Conservation (phyloP, 1,139 yeast genomes). For the Blastobotrys proliferans region DNA sequence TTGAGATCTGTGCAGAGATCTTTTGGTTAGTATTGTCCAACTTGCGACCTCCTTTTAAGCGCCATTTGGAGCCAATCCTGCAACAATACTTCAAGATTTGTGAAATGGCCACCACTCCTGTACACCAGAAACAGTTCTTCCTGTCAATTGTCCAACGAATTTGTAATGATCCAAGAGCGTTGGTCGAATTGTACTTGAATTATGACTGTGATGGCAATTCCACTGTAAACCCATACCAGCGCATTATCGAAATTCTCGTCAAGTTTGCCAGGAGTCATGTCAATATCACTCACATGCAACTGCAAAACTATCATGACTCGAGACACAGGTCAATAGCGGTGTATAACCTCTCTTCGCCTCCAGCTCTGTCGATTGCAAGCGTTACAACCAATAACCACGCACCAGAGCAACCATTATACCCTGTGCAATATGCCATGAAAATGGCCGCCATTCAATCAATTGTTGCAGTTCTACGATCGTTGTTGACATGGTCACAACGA, state of each 20-base stretch:
- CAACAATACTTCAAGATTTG: conserved; percentile 92
- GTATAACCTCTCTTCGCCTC: conserved; percentile 67
- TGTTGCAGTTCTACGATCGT: conserved; percentile 76
- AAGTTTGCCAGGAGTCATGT: conserved; percentile 66
- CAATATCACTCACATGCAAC: conserved; percentile 68
- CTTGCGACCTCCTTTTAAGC: conserved; percentile 79
- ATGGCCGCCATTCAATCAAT: conserved; percentile 76
- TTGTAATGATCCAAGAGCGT: conserved; percentile 83
- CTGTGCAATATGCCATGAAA: conserved; percentile 70
- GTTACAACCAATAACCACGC: conserved; percentile 45
- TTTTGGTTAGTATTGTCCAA: conserved; percentile 86
- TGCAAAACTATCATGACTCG: conserved; percentile 60
- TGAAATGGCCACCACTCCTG: conserved; percentile 85
- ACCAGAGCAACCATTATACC: conserved; percentile 46
- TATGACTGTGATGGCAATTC: conserved; percentile 83
- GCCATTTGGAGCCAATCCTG: conserved; percentile 90
- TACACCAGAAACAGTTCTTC: conserved; percentile 88
- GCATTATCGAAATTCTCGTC: conserved; percentile 71
- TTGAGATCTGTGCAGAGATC: conserved; percentile 86
- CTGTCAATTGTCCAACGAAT: conserved; percentile 72
- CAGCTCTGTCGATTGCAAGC: conserved; percentile 69
- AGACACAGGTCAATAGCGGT: conserved; percentile 61
- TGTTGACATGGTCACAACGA: conserved; percentile 85
- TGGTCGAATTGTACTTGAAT: conserved; percentile 88
- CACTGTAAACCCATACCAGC: conserved; percentile 83